phyloP scores from a whole-genome alignment of 1,284 basidiomycete genomes.

The Microbotryum lychnidis-dioicae region DNA sequence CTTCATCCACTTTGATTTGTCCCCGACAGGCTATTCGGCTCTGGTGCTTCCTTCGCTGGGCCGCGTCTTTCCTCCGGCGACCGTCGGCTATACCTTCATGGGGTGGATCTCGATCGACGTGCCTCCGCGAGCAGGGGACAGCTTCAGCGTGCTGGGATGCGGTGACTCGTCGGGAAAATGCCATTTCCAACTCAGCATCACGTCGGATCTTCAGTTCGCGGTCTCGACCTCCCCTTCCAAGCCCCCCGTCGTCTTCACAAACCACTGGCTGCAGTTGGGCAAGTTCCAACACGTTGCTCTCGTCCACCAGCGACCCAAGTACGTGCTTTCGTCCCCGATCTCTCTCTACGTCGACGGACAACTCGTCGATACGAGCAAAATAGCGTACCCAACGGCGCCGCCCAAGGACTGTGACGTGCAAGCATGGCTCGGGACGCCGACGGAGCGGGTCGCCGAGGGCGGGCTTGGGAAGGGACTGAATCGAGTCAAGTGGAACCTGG shows the following conservation, averaged over 20 bases:
- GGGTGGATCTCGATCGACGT: conserved; percentile 12
- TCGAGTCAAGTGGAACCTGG: conserved; percentile 11
- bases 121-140: not conserved
- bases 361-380: conserved; percentile 1
- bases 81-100: conserved; percentile 18
- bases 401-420: conserved; percentile 12
- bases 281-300: conserved; percentile 16
- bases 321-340: not conserved
- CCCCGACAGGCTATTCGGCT: not conserved
- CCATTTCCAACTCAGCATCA: conserved; percentile 8
- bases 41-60: conserved; percentile 10
- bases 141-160: conserved; percentile 6
- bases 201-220: conserved; percentile 2
- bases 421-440: conserved; percentile 16
- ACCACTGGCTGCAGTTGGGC: not conserved
- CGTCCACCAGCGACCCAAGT: conserved; percentile 18
- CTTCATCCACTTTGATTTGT: conserved; percentile 14
- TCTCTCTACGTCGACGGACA: conserved; percentile 15
- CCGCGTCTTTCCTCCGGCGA: conserved; percentile 8
- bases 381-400: conserved; percentile 10
- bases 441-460: not conserved
- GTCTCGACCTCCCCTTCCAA: conserved; percentile 6
- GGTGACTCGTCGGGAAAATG: conserved; percentile 6
- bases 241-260: conserved; percentile 7
- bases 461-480: conserved; percentile 1